Conservation (phyloP, 2,329 filamentous ascomycete genomes). For the Dactylonectria macrodidyma region DNA sequence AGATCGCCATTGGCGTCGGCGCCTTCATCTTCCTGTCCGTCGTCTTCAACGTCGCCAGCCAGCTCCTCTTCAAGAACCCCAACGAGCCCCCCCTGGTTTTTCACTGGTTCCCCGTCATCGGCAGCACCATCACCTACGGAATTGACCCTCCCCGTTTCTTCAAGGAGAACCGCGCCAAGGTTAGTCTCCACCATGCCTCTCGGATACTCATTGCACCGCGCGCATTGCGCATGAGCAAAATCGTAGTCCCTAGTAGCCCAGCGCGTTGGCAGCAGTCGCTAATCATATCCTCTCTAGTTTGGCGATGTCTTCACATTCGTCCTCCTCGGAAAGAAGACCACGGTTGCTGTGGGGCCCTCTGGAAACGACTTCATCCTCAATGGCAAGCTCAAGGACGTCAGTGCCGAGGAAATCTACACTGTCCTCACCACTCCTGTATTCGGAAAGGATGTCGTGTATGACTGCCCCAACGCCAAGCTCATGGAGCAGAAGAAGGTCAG, state of each 20-base stretch:
- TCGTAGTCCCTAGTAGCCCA: background rate
- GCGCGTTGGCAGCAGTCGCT: conserved; percentile 10
- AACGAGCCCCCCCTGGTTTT: conserved; percentile 87
- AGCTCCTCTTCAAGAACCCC: conserved; percentile 85
- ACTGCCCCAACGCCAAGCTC: conserved; percentile 90
- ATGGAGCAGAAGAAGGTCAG: conserved; percentile 96
- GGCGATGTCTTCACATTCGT: conserved; percentile 93
- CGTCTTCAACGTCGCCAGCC: conserved; percentile 83
- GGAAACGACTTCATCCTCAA: conserved; percentile 95
- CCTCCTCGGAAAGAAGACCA: conserved; percentile 90
- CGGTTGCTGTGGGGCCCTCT: conserved; percentile 84
- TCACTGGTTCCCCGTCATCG: conserved; percentile 86
- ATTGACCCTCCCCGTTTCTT: conserved; percentile 96
- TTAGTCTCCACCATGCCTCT: conserved; percentile 54
- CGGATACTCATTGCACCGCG: background rate
- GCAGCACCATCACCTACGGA: conserved; percentile 93
- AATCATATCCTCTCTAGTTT: conserved; percentile 67
- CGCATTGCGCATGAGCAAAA: background rate
- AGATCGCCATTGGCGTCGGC: conserved; percentile 62
- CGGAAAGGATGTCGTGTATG: conserved; percentile 89
- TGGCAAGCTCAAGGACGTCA: conserved; percentile 90
- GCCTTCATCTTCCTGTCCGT: conserved; percentile 70
- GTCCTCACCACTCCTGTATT: conserved; percentile 82
- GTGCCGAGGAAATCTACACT: conserved; percentile 91
- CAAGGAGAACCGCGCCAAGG: conserved; percentile 81